phyloP scores from a whole-genome alignment of 805 yeast species.

The Sugiyamaella marilandica region DNA sequence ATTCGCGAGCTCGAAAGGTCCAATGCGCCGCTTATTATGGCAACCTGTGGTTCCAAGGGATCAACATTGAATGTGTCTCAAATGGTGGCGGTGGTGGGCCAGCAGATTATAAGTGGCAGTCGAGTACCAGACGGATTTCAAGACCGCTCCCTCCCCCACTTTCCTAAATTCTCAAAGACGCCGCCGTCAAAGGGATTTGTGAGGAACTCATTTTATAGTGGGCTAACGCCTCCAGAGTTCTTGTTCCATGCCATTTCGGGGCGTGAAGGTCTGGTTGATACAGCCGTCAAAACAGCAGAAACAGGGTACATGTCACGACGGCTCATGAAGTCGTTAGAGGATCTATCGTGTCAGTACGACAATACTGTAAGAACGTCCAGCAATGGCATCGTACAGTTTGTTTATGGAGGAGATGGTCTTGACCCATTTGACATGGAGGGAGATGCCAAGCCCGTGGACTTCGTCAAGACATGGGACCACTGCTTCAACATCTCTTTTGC shows the following conservation, averaged over 20 bases:
- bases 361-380: conserved; percentile 91
- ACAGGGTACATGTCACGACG: conserved; percentile 99
- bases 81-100: conserved; percentile 99
- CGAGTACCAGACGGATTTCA: conserved; percentile 99
- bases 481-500: conserved; percentile 65
- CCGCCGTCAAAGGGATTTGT: conserved; percentile 98
- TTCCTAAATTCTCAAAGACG: conserved; percentile 89
- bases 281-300: conserved; percentile 99
- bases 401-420: conserved; percentile 97
- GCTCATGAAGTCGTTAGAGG: conserved; percentile 95
- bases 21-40: conserved; percentile 97
- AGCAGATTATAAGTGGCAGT: conserved; percentile 96
- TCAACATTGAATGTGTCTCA: conserved; percentile 96
- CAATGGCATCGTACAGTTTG: conserved; percentile 94
- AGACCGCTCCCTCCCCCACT: conserved; percentile 96
- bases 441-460: conserved; percentile 93
- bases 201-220: conserved; percentile 89
- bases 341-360: conserved; percentile 88
- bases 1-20: conserved; percentile 82
- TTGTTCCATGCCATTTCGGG: conserved; percentile 98
- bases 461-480: conserved; percentile 92
- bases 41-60: conserved; percentile 98
- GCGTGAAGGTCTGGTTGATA: conserved; percentile 98
- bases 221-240: conserved; percentile 94
- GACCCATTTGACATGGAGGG: conserved; percentile 99